A percentile compares a stretch with the other conserved stretches of the same genome.
Conservation (phyloP, 306 rosid genomes). For the Vigna reflexopilosa region DNA sequence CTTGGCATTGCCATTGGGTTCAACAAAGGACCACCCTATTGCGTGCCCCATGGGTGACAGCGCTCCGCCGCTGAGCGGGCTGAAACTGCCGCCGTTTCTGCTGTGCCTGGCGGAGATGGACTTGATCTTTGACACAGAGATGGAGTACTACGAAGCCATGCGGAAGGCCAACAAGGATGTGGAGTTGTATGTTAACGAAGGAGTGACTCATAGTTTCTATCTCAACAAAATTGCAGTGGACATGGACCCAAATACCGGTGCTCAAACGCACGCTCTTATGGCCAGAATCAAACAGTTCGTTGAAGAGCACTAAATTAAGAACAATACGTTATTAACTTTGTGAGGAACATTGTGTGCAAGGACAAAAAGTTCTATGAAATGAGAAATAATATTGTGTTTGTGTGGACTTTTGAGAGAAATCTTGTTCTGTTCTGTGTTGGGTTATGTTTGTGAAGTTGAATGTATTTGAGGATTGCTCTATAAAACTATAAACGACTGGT, state of each 20-base stretch:
- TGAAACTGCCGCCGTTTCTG: slow-evolving; percentile 63
- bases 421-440: no score
- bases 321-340: no score
- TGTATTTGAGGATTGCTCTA: no score
- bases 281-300: slow-evolving; percentile 57
- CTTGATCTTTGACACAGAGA: slow-evolving; percentile 58
- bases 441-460: no score
- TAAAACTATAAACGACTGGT: no score
- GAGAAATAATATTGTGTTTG: not conserved
- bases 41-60: slow-evolving; percentile 66
- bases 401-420: not conserved
- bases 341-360: not conserved
- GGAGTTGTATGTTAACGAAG: slow-evolving; percentile 50
- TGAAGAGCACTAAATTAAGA: slow-evolving; percentile 42
- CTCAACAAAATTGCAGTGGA: slow-evolving; percentile 60
- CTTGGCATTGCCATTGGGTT: slow-evolving; percentile 59
- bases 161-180: slow-evolving; percentile 63
- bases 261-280: slow-evolving; percentile 48
- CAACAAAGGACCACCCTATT: slow-evolving; percentile 68
- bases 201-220: slow-evolving; percentile 65
- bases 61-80: slow-evolving; percentile 46
- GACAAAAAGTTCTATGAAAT: not conserved
- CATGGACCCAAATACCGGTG: slow-evolving; percentile 52
- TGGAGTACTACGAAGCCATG: slow-evolving; percentile 73
- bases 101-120: slow-evolving; percentile 69